Conservation (phyloP, 306 rosid species). For the Myrica gale region DNA sequence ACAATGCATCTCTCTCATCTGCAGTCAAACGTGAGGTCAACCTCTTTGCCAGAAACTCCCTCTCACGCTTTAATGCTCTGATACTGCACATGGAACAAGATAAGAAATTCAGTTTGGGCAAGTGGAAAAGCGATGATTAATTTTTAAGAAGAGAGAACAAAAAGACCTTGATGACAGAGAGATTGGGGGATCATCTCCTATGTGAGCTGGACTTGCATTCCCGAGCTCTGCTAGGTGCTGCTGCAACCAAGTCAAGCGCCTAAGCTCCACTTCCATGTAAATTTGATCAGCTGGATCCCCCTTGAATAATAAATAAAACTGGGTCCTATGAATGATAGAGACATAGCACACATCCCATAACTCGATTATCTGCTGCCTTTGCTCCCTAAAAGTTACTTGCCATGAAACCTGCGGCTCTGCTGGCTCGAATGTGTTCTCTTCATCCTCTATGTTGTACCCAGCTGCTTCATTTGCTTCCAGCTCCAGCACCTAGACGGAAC, state of each 20-base stretch:
- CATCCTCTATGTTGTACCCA: constrained; percentile 72
- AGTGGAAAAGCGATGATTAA: not conserved
- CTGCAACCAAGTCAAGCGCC: constrained; percentile 93
- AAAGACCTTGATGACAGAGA: constrained; percentile 86
- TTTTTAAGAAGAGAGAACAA: not conserved
- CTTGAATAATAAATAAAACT: constrained; percentile 87
- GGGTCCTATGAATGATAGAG: constrained; percentile 94
- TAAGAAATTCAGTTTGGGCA: constrained; percentile 6
- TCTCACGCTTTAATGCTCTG: constrained; percentile 77
- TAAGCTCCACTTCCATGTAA: constrained; percentile 91
- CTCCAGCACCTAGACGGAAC: constrained; percentile 68
- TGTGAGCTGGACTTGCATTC: constrained; percentile 86
- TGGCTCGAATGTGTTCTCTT: constrained; percentile 50
- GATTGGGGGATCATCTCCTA: constrained; percentile 77
- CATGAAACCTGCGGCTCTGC: constrained; percentile 71
- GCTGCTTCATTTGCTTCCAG: constrained; percentile 95
- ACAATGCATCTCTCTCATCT: constrained; percentile 84
- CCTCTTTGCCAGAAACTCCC: constrained; percentile 95
- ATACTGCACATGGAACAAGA: constrained; percentile 50
- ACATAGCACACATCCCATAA: constrained; percentile 87
- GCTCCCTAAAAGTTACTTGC: constrained; percentile 78
- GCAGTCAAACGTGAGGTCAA: constrained; percentile 64
- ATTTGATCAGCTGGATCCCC: constrained; percentile 96
- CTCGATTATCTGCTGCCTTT: constrained; percentile 83
- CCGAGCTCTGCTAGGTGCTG: constrained; percentile 88